Percentiles rank a stretch among this genome's conserved stretches.
phyloP scores from a whole-genome alignment of 2,329 filamentous ascomycete species.

The Neofusicoccum kwambonambiense region DNA sequence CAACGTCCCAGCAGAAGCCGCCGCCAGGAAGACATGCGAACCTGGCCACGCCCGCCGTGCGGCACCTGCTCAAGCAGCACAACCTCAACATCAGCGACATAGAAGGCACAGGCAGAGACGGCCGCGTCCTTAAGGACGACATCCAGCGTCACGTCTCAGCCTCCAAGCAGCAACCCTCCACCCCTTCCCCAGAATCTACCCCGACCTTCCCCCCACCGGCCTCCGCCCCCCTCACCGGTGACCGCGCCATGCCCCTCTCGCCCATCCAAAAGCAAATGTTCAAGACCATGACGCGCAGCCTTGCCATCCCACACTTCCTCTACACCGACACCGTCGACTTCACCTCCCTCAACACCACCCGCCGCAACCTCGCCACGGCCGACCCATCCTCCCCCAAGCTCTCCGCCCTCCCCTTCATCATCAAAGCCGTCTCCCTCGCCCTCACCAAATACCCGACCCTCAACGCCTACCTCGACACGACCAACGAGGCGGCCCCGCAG shows the following conservation, averaged over 20 bases:
- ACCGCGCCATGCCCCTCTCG: constrained; percentile 69
- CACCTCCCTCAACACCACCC: constrained; percentile 68
- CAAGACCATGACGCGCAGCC: constrained; percentile 91
- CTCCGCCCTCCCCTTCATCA: constrained; percentile 89
- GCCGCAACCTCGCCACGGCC: constrained; percentile 58
- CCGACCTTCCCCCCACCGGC: constrained; percentile 29
- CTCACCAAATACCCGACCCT: constrained; percentile 80
- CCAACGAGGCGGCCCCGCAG: constrained; percentile 56
- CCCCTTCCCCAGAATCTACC: constrained; percentile 28
- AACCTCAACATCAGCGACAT: constrained; percentile 76
- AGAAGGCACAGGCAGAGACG: constrained; percentile 83
- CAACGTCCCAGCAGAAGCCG: constrained; percentile 1
- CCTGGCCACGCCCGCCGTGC: constrained; percentile 87
- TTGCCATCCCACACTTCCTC: constrained; percentile 91
- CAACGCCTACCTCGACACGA: constrained; percentile 77
- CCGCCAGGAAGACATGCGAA: constrained; percentile 64
- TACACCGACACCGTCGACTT: constrained; percentile 91
- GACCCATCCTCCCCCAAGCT: constrained; percentile 43
- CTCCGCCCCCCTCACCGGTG: constrained; percentile 45
- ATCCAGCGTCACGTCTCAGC: constrained; percentile 64
- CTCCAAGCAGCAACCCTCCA: constrained; percentile 20
- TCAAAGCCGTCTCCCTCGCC: constrained; percentile 90
- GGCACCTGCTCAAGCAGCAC: constrained; percentile 79
- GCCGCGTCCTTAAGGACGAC: constrained; percentile 89
- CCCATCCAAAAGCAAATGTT: constrained; percentile 91